phyloP scores from a whole-genome alignment of 306 rosid species.

The Prunus mira region DNA sequence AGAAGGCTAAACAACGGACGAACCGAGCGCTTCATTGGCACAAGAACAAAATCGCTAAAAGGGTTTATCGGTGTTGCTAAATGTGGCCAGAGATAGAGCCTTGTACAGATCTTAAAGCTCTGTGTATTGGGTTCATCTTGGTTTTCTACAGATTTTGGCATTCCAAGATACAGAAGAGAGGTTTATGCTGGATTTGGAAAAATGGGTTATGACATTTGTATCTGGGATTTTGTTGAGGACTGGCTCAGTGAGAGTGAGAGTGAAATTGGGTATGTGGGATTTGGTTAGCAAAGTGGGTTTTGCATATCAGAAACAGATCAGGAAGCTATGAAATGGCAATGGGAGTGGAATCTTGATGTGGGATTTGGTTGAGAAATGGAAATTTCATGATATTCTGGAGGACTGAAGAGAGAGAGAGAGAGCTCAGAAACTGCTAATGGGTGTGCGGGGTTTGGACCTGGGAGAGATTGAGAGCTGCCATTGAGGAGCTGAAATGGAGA shows the following conservation, averaged over 20 bases:
- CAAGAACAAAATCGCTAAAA: constrained; percentile 16
- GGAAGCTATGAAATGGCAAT: constrained; percentile 6
- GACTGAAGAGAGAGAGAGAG: no score
- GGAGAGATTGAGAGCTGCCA: neutral
- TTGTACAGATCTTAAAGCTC: constrained; percentile 34
- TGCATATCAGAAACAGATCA: constrained; percentile 10
- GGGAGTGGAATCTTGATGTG: neutral
- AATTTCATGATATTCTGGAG: neutral
- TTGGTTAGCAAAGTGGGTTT: constrained; percentile 4
- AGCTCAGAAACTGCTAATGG: neutral
- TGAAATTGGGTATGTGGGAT: constrained; percentile 8
- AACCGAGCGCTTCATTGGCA: constrained; percentile 73
- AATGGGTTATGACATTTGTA: constrained; percentile 12
- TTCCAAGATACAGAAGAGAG: constrained; percentile 11
- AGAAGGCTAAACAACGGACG: constrained; percentile 62
- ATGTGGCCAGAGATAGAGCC: constrained; percentile 35
- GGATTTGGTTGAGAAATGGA: constrained; percentile 18
- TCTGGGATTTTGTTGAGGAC: neutral
- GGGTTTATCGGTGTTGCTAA: constrained; percentile 36
- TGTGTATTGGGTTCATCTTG: constrained; percentile 53
- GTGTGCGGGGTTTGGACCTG: neutral
- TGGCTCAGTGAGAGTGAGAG: constrained; percentile 5
- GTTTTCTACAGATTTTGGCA: constrained; percentile 44
- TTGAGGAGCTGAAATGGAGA: neutral
- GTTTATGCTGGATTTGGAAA: neutral